A percentile compares a stretch with the other conserved stretches of the same genome.
Conservation (phyloP, 2,329 filamentous ascomycete species). For the Fusarium nanum region DNA sequence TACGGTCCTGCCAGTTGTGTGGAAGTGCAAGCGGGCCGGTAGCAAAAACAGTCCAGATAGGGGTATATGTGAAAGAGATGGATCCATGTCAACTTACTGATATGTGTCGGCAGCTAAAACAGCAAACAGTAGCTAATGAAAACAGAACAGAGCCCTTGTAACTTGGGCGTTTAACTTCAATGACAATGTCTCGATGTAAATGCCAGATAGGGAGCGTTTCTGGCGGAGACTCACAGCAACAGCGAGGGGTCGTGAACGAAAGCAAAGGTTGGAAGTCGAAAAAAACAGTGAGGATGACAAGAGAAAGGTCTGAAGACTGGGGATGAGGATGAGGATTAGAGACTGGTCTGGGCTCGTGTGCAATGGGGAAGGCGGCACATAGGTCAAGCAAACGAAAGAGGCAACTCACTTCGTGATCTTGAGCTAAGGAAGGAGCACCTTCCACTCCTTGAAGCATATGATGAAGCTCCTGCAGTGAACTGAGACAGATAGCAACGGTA, state of each 20-base stretch:
- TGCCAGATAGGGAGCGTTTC: constrained; percentile 26
- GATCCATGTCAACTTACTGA: constrained; percentile 48
- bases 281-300: constrained; percentile 18
- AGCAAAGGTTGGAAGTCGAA: constrained; percentile 4
- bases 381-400: not conserved
- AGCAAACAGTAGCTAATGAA: constrained; percentile 50
- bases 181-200: constrained; percentile 12
- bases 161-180: constrained; percentile 40
- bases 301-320: constrained; percentile 3
- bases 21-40: not conserved
- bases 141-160: constrained; percentile 51
- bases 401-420: not conserved
- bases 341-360: not conserved
- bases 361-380: not conserved
- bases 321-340: not conserved
- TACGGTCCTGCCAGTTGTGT: constrained; percentile 2
- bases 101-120: constrained; percentile 47
- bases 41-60: constrained; percentile 2
- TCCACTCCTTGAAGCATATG: not conserved
- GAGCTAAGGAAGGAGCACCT: constrained; percentile 23
- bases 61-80: not conserved
- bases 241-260: constrained; percentile 15
- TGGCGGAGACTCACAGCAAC: constrained; percentile 14
- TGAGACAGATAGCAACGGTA: not conserved
- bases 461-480: not conserved